Evolutionary conservation across 306 rosid genomes (phyloP).

Genomic region (Quercus variabilis): DNA sequence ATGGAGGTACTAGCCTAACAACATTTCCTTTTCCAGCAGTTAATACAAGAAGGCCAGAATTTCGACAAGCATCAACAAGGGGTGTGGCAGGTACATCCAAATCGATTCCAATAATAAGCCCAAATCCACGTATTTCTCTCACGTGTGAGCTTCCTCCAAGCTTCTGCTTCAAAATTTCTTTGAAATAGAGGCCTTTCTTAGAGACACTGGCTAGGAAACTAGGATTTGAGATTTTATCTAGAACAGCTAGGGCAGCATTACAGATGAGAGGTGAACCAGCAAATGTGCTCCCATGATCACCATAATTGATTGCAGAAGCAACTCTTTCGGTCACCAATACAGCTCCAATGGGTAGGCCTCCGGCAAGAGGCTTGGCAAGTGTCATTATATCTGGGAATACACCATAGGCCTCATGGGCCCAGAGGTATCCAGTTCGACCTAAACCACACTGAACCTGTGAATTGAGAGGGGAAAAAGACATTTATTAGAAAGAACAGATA

Average conservation of each 20-base stretch:
- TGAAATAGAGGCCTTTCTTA: constrained; percentile 61
- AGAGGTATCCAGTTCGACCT: constrained; percentile 78
- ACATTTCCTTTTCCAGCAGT: constrained; percentile 90
- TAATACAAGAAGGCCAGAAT: constrained; percentile 63
- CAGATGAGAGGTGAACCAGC: constrained; percentile 81
- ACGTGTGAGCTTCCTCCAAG: constrained; percentile 69
- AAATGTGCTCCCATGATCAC: constrained; percentile 94
- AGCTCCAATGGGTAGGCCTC: constrained; percentile 93
- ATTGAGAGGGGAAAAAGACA: background rate
- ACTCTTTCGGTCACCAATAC: constrained; percentile 70
- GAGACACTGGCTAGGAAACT: constrained; percentile 61
- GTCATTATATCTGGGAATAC: constrained; percentile 91
- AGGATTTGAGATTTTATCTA: constrained; percentile 64
- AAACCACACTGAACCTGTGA: constrained; percentile 89
- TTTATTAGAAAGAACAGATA: background rate
- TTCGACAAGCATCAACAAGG: constrained; percentile 69
- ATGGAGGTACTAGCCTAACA: constrained; percentile 85
- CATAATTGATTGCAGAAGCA: constrained; percentile 66
- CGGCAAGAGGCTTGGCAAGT: constrained; percentile 95
- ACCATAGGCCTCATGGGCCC: constrained; percentile 81
- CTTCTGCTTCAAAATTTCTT: constrained; percentile 60
- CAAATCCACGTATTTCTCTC: constrained; percentile 68
- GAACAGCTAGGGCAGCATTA: constrained; percentile 66
- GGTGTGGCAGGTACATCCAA: constrained; percentile 67
- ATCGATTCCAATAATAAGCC: constrained; percentile 78